Percentiles rank a stretch among this genome's conserved stretches.
Conservation (phyloP, 345 rosid genomes). For the Passiflora organensis region DNA sequence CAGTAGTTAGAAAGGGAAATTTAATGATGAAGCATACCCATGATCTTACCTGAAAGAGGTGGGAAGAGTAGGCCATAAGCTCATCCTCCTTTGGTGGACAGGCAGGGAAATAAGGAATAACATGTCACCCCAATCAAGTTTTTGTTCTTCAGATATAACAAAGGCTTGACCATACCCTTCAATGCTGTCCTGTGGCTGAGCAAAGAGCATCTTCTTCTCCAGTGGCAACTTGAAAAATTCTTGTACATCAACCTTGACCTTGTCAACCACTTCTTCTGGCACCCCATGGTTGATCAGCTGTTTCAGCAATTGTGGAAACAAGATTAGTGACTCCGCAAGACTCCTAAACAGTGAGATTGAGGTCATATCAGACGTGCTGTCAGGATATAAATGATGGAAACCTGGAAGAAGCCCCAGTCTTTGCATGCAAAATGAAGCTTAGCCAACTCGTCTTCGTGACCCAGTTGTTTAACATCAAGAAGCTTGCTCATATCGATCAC, state of each 20-base stretch:
- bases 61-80: conserved; percentile 37
- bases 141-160: conserved; percentile 39
- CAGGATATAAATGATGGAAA: background rate
- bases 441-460: conserved; percentile 23
- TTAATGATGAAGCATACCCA: too few species aligned
- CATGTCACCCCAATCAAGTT: conserved; percentile 56
- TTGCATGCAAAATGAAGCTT: conserved; percentile 50
- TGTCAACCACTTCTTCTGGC: conserved; percentile 21
- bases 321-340: too few species aligned
- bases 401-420: conserved; percentile 65
- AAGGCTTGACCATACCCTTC: conserved; percentile 62
- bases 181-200: conserved; percentile 28
- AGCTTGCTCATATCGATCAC: conserved; percentile 39
- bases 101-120: conserved; percentile 35
- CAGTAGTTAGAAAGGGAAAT: too few species aligned
- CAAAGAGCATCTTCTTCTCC: conserved; percentile 34
- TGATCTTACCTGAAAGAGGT: conserved; percentile 38
- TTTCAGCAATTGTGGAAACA: background rate
- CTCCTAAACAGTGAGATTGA: background rate
- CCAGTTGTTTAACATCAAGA: background rate
- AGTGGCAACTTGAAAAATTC: conserved; percentile 41
- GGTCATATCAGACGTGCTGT: too few species aligned
- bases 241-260: conserved; percentile 32
- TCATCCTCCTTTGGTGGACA: conserved; percentile 15
- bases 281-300: conserved; percentile 44